These are phyloP conservation scores for Caryopteris hybrid DNA, from an alignment of 305 asterid genomes.

Conservation along the genomic window DNA sequence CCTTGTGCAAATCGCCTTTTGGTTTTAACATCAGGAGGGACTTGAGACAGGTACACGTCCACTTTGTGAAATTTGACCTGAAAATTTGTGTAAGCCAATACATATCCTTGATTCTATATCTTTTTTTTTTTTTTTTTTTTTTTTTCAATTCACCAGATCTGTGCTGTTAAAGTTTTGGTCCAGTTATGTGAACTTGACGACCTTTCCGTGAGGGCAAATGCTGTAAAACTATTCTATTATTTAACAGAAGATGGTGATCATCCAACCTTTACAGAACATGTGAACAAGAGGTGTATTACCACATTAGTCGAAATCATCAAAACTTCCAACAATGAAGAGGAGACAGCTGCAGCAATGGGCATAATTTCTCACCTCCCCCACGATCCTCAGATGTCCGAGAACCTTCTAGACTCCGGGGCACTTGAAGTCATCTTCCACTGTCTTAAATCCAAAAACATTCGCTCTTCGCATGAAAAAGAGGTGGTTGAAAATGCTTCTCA, in stretches of 20 bases:
- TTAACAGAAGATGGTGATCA: conserved; percentile 38
- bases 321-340: conserved; percentile 26
- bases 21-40: conserved; percentile 31
- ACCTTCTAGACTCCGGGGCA: conserved; percentile 32
- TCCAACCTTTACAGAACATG: conserved; percentile 30
- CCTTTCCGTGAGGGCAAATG: conserved; percentile 29
- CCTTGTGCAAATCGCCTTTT: conserved; percentile 35
- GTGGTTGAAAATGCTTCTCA: conserved; percentile 27
- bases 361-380: conserved; percentile 35
- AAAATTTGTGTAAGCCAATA: not conserved
- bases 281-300: conserved; percentile 24
- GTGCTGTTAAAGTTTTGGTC: conserved; percentile 42
- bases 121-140: not conserved
- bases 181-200: conserved; percentile 41
- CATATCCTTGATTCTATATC: not conserved
- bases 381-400: conserved; percentile 12
- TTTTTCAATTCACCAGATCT: conserved; percentile 28
- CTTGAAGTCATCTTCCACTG: conserved; percentile 34
- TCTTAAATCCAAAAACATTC: conserved; percentile 22
- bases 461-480: conserved; percentile 23
- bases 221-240: conserved; percentile 35
- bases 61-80: not conserved
- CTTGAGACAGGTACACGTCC: conserved; percentile 31
- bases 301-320: conserved; percentile 31
- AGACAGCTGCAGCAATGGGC: conserved; percentile 38